Evolutionary conservation across 148 eudicot species (phyloP).

Genomic region (Fagopyrum tataricum): DNA sequence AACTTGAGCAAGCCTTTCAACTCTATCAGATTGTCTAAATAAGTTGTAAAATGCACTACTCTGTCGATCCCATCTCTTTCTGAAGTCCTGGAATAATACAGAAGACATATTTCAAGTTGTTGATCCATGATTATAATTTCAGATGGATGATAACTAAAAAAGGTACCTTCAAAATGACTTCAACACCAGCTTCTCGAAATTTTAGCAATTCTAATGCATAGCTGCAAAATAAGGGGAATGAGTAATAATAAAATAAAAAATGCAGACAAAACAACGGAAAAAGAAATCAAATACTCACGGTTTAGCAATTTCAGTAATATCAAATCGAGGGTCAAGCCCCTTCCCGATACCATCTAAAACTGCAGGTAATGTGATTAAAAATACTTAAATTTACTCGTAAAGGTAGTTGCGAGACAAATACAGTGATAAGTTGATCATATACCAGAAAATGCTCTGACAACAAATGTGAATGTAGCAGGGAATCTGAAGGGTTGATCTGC

Average conservation of each 20-base stretch:
- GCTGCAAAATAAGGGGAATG: slow-evolving; percentile 30
- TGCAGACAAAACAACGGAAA: not conserved
- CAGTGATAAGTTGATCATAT: slow-evolving; percentile 13
- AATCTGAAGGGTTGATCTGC: slow-evolving; percentile 97
- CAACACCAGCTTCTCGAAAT: slow-evolving; percentile 96
- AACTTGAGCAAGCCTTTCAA: slow-evolving; percentile 70
- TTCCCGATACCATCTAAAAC: slow-evolving; percentile 99
- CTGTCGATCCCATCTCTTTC: slow-evolving; percentile 89
- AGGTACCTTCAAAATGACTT: slow-evolving; percentile 74
- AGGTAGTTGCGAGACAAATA: slow-evolving; percentile 12
- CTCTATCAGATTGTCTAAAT: slow-evolving; percentile 93
- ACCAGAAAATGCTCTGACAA: slow-evolving; percentile 68
- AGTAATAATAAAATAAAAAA: not conserved
- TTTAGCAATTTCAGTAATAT: slow-evolving; percentile 95
- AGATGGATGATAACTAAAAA: slow-evolving; percentile 5
- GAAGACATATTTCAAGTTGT: slow-evolving; percentile 1
- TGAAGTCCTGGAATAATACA: slow-evolving; percentile 60
- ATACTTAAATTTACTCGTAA: not conserved
- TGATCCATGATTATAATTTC: not conserved
- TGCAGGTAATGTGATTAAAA: slow-evolving; percentile 23
- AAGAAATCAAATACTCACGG: slow-evolving; percentile 52
- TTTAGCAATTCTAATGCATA: slow-evolving; percentile 90
- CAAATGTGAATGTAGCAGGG: slow-evolving; percentile 77
- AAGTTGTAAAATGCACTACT: slow-evolving; percentile 86
- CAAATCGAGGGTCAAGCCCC: slow-evolving; percentile 99